Conservation (phyloP, 2,329 filamentous ascomycete genomes). For the Sarocladiaceae sp. region DNA sequence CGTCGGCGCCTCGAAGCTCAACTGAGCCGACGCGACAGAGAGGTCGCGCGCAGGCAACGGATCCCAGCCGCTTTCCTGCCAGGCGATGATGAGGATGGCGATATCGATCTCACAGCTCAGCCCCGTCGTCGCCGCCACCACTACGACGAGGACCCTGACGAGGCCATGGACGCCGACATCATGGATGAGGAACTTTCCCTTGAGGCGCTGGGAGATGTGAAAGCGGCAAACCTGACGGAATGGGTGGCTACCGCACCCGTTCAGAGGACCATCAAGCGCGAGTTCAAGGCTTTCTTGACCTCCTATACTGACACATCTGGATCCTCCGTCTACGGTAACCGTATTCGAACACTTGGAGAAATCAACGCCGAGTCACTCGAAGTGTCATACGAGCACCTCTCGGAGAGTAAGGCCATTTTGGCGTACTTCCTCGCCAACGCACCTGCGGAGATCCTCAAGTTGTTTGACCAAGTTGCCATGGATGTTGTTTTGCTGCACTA, state of each 20-base stretch:
- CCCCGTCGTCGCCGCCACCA: conserved; percentile 78
- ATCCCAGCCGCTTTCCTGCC: conserved; percentile 69
- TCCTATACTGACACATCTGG: conserved; percentile 89
- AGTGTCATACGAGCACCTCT: conserved; percentile 90
- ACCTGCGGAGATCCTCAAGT: conserved; percentile 87
- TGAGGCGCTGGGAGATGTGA: conserved; percentile 86
- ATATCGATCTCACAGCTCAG: conserved; percentile 79
- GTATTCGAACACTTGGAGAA: conserved; percentile 92
- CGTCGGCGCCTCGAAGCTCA: conserved; percentile 66
- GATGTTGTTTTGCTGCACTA: conserved; percentile 94
- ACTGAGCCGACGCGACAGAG: conserved; percentile 66
- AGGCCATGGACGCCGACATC: conserved; percentile 85
- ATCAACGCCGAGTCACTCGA: conserved; percentile 94
- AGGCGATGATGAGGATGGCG: conserved; percentile 77
- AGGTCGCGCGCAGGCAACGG: conserved; percentile 58
- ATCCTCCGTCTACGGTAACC: conserved; percentile 88
- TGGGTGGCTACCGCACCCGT: conserved; percentile 91
- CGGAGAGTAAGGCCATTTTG: conserved; percentile 83
- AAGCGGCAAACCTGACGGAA: conserved; percentile 86
- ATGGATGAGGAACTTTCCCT: conserved; percentile 94
- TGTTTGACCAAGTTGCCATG: conserved; percentile 96
- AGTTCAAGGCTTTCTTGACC: conserved; percentile 96
- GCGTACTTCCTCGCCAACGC: conserved; percentile 96
- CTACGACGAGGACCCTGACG: conserved; percentile 92
- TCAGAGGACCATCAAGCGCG: conserved; percentile 85